Evolutionary conservation across 1,284 basidiomycete genomes (phyloP).

Genomic region (Xerocomus minutiporus): DNA sequence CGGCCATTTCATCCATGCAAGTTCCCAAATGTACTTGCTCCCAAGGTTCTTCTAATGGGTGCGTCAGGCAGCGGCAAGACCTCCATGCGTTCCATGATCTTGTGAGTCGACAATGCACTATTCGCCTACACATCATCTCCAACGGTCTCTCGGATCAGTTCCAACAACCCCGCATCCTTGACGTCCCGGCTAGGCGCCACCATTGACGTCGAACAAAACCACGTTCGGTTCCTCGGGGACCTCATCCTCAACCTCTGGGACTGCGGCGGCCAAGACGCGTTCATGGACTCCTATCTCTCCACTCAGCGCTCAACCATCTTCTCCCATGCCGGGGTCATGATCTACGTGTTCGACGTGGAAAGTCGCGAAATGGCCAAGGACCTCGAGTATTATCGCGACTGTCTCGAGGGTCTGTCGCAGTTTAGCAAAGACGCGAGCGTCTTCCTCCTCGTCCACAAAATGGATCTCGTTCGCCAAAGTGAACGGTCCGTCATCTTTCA

Average conservation of each 20-base stretch:
- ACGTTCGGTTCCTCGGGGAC: conserved; percentile 94
- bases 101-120: conserved; percentile 52
- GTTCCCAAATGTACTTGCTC: neutral
- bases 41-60: conserved; percentile 88
- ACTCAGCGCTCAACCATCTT: conserved; percentile 91
- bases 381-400: conserved; percentile 83
- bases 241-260: conserved; percentile 96
- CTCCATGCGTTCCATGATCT: conserved; percentile 98
- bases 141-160: conserved; percentile 45
- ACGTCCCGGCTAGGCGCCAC: conserved; percentile 92
- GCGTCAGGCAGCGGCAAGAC: conserved; percentile 90
- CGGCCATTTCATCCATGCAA: neutral
- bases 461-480: conserved; percentile 77
- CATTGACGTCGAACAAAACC: conserved; percentile 96
- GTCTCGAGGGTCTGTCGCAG: conserved; percentile 73
- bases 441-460: conserved; percentile 95
- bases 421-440: conserved; percentile 80
- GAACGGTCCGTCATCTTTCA: conserved; percentile 54
- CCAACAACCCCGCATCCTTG: conserved; percentile 89
- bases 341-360: conserved; percentile 97
- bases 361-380: conserved; percentile 71
- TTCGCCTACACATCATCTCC: neutral
- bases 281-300: conserved; percentile 94
- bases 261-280: conserved; percentile 96
- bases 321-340: conserved; percentile 91